Conservation (phyloP, 164 flowering plant species). For the Dillenia turbinata region DNA sequence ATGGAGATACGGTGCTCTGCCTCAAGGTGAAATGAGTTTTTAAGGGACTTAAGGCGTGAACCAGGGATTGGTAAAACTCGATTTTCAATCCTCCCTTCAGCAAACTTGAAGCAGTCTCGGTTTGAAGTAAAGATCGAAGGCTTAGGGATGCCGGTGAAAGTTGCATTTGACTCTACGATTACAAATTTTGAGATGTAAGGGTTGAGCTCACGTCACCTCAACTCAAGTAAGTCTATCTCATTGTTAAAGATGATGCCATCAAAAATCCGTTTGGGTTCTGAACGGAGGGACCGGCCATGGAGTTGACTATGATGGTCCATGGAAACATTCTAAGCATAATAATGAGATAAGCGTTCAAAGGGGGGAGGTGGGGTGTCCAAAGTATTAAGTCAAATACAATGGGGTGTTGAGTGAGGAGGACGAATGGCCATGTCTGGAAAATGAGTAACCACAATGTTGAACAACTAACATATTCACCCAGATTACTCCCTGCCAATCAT, state of each 20-base stretch:
- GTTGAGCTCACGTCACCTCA: constrained; percentile 48
- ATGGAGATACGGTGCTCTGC: constrained; percentile 34
- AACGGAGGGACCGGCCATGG: constrained; percentile 51
- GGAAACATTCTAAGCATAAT: constrained; percentile 50
- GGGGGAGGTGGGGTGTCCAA: constrained; percentile 52
- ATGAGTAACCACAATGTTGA: no score
- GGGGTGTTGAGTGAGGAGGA: constrained; percentile 12
- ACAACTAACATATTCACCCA: no score
- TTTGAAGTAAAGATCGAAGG: constrained; percentile 41
- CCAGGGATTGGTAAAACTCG: constrained; percentile 28
- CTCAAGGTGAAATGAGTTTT: constrained; percentile 42
- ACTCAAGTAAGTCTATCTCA: constrained; percentile 52
- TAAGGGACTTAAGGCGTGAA: constrained; percentile 13
- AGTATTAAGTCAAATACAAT: constrained; percentile 33
- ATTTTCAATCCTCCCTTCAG: constrained; percentile 32
- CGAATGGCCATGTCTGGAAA: constrained; percentile 19
- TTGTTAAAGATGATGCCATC: constrained; percentile 56
- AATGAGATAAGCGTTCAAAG: constrained; percentile 41
- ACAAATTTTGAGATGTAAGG: constrained; percentile 42
- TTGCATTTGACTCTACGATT: constrained; percentile 48
- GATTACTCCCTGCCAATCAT: no score
- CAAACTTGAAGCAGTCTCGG: constrained; percentile 31
- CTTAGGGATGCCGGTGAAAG: constrained; percentile 62
- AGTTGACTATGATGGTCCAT: constrained; percentile 44
- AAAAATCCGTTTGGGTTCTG: constrained; percentile 40